These are phyloP conservation scores for Populus ilicifolia DNA, from an alignment of 345 rosid species.

Conservation along the genomic window DNA sequence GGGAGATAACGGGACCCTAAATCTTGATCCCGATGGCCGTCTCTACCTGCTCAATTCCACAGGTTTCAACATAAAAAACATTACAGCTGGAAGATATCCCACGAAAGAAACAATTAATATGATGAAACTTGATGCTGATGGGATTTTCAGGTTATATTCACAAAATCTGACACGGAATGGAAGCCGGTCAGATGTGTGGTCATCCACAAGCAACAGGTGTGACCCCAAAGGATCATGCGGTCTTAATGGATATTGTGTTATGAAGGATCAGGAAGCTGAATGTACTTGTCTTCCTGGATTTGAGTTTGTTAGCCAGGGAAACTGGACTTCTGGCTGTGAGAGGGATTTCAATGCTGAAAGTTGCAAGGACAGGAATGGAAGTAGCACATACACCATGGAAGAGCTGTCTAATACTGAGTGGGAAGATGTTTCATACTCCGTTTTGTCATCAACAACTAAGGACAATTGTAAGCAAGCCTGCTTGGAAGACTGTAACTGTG, in stretches of 20 bases:
- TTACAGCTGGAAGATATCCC: background rate
- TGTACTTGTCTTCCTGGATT: slow-evolving; percentile 26
- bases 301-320: background rate
- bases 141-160: slow-evolving; percentile 20
- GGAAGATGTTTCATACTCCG: slow-evolving; percentile 17
- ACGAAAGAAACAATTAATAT: background rate
- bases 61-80: background rate
- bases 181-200: background rate
- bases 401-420: slow-evolving; percentile 1
- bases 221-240: slow-evolving; percentile 23
- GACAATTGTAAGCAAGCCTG: slow-evolving; percentile 22
- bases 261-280: background rate
- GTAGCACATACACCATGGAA: background rate
- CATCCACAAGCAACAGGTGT: slow-evolving; percentile 8
- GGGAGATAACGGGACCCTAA: slow-evolving; percentile 11
- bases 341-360: slow-evolving; percentile 10
- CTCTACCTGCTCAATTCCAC: slow-evolving; percentile 15
- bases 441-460: background rate
- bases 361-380: slow-evolving; percentile 4
- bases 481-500: slow-evolving; percentile 26
- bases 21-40: slow-evolving; percentile 19
- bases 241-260: slow-evolving; percentile 21
- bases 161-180: background rate
- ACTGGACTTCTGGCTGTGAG: slow-evolving; percentile 22
- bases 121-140: slow-evolving; percentile 17